Percentiles rank a stretch among this genome's conserved stretches.
Conservation (phyloP, 2,329 filamentous ascomycete species). For the Botrytis cinerea region DNA sequence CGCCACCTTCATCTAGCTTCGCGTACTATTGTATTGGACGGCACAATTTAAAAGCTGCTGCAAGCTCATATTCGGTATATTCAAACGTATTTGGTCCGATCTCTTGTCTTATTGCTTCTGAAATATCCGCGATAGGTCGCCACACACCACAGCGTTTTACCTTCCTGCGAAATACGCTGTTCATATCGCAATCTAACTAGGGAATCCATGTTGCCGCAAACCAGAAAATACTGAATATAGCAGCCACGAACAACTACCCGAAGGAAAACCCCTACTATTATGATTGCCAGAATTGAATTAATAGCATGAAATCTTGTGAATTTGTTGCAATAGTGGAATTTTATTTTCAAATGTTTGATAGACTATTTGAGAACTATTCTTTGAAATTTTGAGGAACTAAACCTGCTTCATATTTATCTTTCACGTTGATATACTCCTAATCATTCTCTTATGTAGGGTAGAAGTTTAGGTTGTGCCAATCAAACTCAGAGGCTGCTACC, state of each 20-base stretch:
- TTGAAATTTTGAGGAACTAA: too few relatives aligned
- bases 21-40: background rate
- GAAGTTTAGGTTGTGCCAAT: too few relatives aligned
- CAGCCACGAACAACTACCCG: background rate
- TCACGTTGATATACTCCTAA: too few relatives aligned
- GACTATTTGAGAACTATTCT: background rate
- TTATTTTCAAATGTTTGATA: background rate
- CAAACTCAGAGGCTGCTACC: too few relatives aligned
- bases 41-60: too few relatives aligned
- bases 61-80: too few relatives aligned
- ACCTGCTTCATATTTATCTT: too few relatives aligned
- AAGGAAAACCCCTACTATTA: background rate
- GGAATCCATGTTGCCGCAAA: background rate
- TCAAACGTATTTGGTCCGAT: background rate
- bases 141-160: background rate
- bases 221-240: background rate
- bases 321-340: background rate
- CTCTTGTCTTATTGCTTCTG: background rate
- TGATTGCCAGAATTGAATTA: background rate
- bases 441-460: too few relatives aligned
- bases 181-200: background rate
- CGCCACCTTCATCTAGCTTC: background rate
- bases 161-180: background rate
- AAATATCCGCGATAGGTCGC: background rate
- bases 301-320: too few relatives aligned